Evolutionary conservation across 2,329 filamentous ascomycete species (phyloP).

Genomic region (Immersiporthe knoxdaviesiana): DNA sequence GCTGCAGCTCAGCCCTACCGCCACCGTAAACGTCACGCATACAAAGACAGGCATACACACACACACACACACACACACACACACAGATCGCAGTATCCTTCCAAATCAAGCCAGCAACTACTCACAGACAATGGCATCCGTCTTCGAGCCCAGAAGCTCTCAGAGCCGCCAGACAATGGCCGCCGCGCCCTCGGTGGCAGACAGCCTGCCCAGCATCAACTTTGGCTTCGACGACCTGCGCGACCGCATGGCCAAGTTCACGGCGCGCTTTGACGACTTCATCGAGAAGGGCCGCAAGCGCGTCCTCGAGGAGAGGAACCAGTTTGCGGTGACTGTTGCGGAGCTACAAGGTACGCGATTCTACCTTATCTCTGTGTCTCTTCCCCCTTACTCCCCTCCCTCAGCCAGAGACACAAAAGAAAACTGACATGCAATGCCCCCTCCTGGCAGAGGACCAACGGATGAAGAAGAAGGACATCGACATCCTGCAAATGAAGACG

Average conservation of each 20-base stretch:
- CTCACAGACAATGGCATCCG: constrained; percentile 55
- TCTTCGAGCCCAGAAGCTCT: constrained; percentile 72
- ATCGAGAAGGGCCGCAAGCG: constrained; percentile 90
- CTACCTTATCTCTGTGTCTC: too few relatives aligned
- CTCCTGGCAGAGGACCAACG: constrained; percentile 76
- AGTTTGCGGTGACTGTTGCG: constrained; percentile 87
- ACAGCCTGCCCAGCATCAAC: constrained; percentile 84
- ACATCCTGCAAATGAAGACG: constrained; percentile 75
- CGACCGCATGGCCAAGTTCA: constrained; percentile 94
- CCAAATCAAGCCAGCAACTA: constrained; percentile 7
- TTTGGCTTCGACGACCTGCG: constrained; percentile 96
- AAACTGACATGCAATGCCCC: constrained; percentile 1
- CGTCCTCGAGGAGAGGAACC: constrained; percentile 89
- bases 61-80: too few relatives aligned
- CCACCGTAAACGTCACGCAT: not conserved
- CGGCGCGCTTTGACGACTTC: constrained; percentile 85
- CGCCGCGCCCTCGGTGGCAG: constrained; percentile 69
- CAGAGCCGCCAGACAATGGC: constrained; percentile 64
- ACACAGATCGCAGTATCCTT: not conserved
- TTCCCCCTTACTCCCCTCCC: not conserved
- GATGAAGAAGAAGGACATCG: constrained; percentile 85
- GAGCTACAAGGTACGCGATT: constrained; percentile 77
- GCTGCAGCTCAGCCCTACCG: not conserved
- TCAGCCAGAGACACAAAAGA: too few relatives aligned
- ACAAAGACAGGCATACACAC: not conserved